phyloP scores from a whole-genome alignment of 2,329 filamentous ascomycete genomes.

The Alternaria incomplexa region DNA sequence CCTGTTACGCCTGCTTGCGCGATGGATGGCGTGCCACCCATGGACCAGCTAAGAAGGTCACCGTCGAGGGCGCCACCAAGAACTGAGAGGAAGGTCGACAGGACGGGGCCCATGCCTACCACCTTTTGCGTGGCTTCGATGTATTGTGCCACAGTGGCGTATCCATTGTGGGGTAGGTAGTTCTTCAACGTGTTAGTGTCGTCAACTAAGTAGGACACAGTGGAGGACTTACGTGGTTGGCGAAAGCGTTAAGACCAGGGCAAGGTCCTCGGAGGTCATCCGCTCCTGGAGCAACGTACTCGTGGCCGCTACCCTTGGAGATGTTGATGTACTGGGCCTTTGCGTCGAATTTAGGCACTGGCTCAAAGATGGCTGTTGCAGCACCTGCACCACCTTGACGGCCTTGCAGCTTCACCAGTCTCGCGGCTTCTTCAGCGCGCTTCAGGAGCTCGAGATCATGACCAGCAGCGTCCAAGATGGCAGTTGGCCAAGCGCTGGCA shows the following conservation, averaged over 20 bases:
- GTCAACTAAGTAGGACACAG: neutral
- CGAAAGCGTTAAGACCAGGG: slow-evolving; percentile 33
- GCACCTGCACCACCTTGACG: slow-evolving; percentile 26
- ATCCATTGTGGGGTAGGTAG: slow-evolving; percentile 30
- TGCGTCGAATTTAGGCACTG: slow-evolving; percentile 27
- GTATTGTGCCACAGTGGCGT: slow-evolving; percentile 28
- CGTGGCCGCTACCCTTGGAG: slow-evolving; percentile 25
- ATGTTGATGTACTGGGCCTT: slow-evolving; percentile 25
- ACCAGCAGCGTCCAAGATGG: slow-evolving; percentile 29
- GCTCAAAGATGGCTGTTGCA: slow-evolving; percentile 29
- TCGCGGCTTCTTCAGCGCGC: slow-evolving; percentile 23
- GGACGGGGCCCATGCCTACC: slow-evolving; percentile 26
- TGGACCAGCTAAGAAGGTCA: slow-evolving; percentile 27
- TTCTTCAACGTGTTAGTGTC: slow-evolving; percentile 7
- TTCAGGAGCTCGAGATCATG: slow-evolving; percentile 20
- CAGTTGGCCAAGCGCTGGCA: slow-evolving; percentile 26
- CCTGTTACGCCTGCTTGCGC: slow-evolving; percentile 25
- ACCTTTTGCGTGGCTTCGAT: slow-evolving; percentile 26
- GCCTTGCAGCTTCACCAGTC: slow-evolving; percentile 8
- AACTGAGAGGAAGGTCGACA: slow-evolving; percentile 24
- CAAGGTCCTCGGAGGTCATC: slow-evolving; percentile 33
- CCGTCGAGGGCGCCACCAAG: slow-evolving; percentile 26
- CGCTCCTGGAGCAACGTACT: slow-evolving; percentile 31
- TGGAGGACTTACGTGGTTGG: slow-evolving; percentile 26
- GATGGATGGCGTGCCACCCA: slow-evolving; percentile 30